Evolutionary conservation across 331 rosid genomes (phyloP), one percentile per base, ranked within the genome.

Genomic region (Stylosanthes scabra): DNA sequence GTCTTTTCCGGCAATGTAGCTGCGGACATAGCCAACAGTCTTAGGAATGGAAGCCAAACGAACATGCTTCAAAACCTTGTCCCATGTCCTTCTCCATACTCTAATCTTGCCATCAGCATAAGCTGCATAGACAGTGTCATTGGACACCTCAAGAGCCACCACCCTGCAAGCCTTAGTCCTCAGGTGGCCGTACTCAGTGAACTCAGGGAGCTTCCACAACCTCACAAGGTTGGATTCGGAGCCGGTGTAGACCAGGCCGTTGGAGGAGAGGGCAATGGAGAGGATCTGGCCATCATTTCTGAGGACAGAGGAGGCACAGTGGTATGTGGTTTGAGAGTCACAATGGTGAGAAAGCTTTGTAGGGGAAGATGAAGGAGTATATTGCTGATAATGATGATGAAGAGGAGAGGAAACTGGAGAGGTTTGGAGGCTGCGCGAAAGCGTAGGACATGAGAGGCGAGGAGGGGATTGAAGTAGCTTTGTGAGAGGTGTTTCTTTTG

Each of bases 151-250:
- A 0, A 93, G 20, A 0, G 97, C 97, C 69, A 89, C 88, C 52
- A 82, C 96, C 78, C 71, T 85, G 80, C 76, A 80, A 74, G 97
- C 88, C 80, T 83, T 88, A 57, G 93, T 89, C 72, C 85, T 89
- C 41, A 93, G 83, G 72, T 89, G 95, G 8, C 91, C 96, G 39
- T 91, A 93, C 65, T 93, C 96, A 2, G 83, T 73, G 80, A 93
- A 93, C 77, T 91, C 98, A 0, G 98, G 96, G 6, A 93, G 83
- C 79, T 89, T 91, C 98, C 98, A 93, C 2, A 88, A 81, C 82
- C 97, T 83, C 0, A 93, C 84, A 14, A 86, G 41, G 52, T 88
- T 89, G 61, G 86, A 61, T 13, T 81, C 88, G 4, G 97, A 88
- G 28, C 98, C 97, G 0, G 98, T 91, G 86, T 91, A 93, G 14